These are phyloP conservation scores for Xylariaceae sp. DNA, from an alignment of 2,329 filamentous ascomycete species.

Conservation along the genomic window DNA sequence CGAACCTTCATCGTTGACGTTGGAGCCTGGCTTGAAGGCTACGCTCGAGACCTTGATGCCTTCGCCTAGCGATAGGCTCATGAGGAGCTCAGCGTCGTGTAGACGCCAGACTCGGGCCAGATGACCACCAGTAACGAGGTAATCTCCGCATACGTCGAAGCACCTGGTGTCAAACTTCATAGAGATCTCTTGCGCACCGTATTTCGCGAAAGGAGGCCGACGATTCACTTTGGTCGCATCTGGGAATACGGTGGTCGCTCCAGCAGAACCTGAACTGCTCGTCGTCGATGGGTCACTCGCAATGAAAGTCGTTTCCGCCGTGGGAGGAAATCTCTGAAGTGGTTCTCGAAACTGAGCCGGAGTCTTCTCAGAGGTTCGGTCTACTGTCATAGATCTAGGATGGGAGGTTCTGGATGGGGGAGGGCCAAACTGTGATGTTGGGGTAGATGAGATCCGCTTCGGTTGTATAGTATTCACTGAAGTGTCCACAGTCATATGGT, in stretches of 20 bases:
- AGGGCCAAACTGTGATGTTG: constrained; percentile 40
- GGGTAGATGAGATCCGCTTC: constrained; percentile 44
- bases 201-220: constrained; percentile 70
- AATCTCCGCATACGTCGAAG: constrained; percentile 83
- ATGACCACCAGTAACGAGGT: constrained; percentile 81
- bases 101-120: constrained; percentile 87
- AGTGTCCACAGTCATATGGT: constrained; percentile 17
- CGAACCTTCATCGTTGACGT: constrained; percentile 75
- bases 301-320: constrained; percentile 11
- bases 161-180: constrained; percentile 84
- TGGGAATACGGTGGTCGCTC: constrained; percentile 65
- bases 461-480: constrained; percentile 23
- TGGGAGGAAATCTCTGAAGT: constrained; percentile 20
- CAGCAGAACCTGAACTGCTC: constrained; percentile 37
- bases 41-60: constrained; percentile 77
- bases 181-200: constrained; percentile 69
- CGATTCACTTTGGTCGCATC: constrained; percentile 83
- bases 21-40: constrained; percentile 76
- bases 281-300: constrained; percentile 16
- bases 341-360: constrained; percentile 36
- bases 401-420: constrained; percentile 39
- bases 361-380: constrained; percentile 37
- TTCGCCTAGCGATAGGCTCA: constrained; percentile 81
- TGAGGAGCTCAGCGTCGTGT: constrained; percentile 71
- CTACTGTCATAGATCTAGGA: constrained; percentile 49